These are phyloP conservation scores for Clarireedia sp. DNA, from an alignment of 2,329 filamentous ascomycete species.

Conservation along the genomic window DNA sequence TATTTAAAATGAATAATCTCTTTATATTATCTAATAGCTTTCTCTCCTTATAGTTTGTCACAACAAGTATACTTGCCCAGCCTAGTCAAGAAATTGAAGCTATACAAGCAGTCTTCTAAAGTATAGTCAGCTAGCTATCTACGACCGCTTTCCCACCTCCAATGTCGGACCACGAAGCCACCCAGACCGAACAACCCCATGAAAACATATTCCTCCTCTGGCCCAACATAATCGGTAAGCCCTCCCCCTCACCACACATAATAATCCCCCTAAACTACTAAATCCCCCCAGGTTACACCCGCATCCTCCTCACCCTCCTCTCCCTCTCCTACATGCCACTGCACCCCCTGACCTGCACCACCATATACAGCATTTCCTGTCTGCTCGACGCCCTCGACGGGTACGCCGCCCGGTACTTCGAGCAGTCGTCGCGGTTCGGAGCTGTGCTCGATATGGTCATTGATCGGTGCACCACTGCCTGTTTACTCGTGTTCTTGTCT, in stretches of 20 bases:
- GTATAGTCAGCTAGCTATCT: too few species aligned
- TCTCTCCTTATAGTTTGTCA: too few species aligned
- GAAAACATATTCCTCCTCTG: constrained; percentile 80
- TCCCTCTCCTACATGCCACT: constrained; percentile 99
- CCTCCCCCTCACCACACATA: constrained; percentile 41
- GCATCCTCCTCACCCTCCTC: constrained; percentile 74
- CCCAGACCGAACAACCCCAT: constrained; percentile 32
- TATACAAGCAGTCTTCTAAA: too few species aligned
- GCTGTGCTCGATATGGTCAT: constrained; percentile 99
- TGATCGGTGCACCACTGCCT: constrained; percentile 92
- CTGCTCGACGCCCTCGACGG: constrained; percentile 93
- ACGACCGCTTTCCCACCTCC: too few species aligned
- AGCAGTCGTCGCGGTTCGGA: constrained; percentile 92
- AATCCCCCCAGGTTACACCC: constrained; percentile 54
- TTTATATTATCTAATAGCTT: too few species aligned
- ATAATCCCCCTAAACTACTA: constrained; percentile 9
- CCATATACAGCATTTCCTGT: constrained; percentile 89
- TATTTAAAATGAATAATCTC: too few species aligned
- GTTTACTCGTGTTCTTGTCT: constrained; percentile 86
- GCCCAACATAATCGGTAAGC: constrained; percentile 71
- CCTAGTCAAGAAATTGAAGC: too few species aligned
- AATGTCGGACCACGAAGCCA: constrained; percentile 29
- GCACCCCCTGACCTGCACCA: constrained; percentile 88
- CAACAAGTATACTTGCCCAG: too few species aligned
- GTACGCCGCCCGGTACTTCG: constrained; percentile 75